Evolutionary conservation across 2,329 filamentous ascomycete species (phyloP), one percentile per base, ranked within the genome.

Genomic region (Dactylonectria macrodidyma): DNA sequence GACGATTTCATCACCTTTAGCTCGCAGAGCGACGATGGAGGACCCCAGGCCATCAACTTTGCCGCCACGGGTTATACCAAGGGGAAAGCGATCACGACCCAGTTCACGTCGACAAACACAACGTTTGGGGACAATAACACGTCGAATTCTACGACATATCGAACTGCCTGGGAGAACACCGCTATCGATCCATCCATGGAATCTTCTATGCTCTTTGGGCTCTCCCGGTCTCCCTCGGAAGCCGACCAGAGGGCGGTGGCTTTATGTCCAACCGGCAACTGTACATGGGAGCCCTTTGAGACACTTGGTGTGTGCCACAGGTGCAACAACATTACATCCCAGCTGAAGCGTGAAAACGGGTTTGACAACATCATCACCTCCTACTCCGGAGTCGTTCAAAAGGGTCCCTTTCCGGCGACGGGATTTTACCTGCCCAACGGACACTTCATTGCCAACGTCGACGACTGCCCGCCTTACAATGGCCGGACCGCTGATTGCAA

Each of bases 261-360:
- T 8, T 66, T 65, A 26, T 75, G 73, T 34, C 62, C 70, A 5
- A 68, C 70, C 0, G 62, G 68, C 1, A 70, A 75, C 58, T 75
- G 73, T 44, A 74, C 66, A 2, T 75, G 71, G 73, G 55, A 62
- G 7, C 62, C 57, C 0, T 75, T 75, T n/a, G 57, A 70, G 14
- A 74, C 70, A 3, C 66, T 71, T 6, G 73, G 65, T 5, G 70
- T 75, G 24, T 75, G 71, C 56, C 50, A 72, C 2, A 68, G 48
- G 8, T 75, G 73, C 55, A 56, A 70, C n/a, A 64, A 75, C 41
- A 19, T 73, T 16, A 70, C 65, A 2, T 69, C 62, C 1, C n/a
- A 72, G 1, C 69, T 75, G 6, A 54, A 26, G 7, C 38, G 26
- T n/a, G 51, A 66, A 0, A 24, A 24, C 0, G 62, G 36, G 11